A percentile compares a stretch with the other conserved stretches of the same genome.
phyloP scores from a whole-genome alignment of 768 basidiomycete species.

The Tricholoma furcatifolium region DNA sequence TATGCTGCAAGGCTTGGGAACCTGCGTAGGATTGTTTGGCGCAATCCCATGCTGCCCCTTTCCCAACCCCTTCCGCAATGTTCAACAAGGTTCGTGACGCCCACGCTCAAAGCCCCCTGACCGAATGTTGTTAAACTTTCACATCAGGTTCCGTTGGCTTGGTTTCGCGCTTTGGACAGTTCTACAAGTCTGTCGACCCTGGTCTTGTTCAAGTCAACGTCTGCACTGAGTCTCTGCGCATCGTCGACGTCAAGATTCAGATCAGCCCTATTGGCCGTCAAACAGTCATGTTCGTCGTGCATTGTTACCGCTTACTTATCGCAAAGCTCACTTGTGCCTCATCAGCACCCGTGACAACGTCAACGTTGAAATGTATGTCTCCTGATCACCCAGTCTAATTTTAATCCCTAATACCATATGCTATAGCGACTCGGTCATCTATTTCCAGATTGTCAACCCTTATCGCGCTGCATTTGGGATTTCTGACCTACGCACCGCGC shows the following conservation, averaged over 20 bases:
- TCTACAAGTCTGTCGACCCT: constrained; percentile 95
- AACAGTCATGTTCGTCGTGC: constrained; percentile 62
- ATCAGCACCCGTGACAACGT: constrained; percentile 88
- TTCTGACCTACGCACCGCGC: constrained; percentile 81
- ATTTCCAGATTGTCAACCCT: constrained; percentile 87
- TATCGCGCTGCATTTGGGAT: constrained; percentile 96
- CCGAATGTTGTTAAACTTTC: constrained; percentile 20
- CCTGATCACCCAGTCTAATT: not conserved
- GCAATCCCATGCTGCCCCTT: constrained; percentile 82
- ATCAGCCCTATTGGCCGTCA: constrained; percentile 86
- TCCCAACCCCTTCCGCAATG: constrained; percentile 84
- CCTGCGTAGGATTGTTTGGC: constrained; percentile 63
- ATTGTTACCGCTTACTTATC: not conserved
- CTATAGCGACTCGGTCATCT: constrained; percentile 84
- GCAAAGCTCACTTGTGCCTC: not conserved
- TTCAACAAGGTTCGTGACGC: constrained; percentile 66
- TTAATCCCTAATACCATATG: constrained; percentile 9
- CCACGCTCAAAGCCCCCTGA: constrained; percentile 1
- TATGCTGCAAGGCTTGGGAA: constrained; percentile 69
- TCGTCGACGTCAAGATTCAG: constrained; percentile 96
- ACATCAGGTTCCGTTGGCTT: constrained; percentile 80
- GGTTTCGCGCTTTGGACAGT: constrained; percentile 90
- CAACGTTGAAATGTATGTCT: constrained; percentile 85
- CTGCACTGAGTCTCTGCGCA: constrained; percentile 83
- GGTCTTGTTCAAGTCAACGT: constrained; percentile 92